phyloP scores from a whole-genome alignment of 371 early-diverging fungal species.

The Lichtheimia ramosa region DNA sequence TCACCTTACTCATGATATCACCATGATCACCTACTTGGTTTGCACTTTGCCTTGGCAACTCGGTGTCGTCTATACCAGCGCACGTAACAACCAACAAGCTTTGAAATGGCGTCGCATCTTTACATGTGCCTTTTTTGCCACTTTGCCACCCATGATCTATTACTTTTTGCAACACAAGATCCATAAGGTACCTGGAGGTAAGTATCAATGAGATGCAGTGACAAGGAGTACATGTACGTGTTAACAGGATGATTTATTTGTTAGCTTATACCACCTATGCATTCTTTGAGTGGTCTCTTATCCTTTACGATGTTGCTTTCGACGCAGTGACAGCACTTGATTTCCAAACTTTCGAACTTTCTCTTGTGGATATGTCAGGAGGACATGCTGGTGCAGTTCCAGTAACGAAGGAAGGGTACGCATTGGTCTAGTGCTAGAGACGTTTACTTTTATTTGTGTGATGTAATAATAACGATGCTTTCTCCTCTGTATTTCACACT shows the following conservation, averaged over 20 bases:
- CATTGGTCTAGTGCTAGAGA: constrained; percentile 1
- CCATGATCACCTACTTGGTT: constrained; percentile 76
- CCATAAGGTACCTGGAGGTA: constrained; percentile 69
- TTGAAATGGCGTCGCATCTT: constrained; percentile 43
- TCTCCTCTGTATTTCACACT: no score
- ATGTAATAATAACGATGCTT: no score
- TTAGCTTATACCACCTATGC: constrained; percentile 79
- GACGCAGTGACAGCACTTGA: constrained; percentile 74
- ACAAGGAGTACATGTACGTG: background rate
- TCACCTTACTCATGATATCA: constrained; percentile 78
- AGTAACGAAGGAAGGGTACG: constrained; percentile 30
- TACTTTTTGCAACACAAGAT: constrained; percentile 81
- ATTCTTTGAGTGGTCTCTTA: constrained; percentile 83
- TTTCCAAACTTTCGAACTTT: constrained; percentile 60
- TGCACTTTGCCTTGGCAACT: constrained; percentile 78
- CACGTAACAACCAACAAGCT: constrained; percentile 26
- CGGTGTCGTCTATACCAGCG: constrained; percentile 53
- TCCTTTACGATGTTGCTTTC: constrained; percentile 77
- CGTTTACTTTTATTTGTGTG: no score
- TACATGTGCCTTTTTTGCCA: constrained; percentile 62
- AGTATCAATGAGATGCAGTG: background rate
- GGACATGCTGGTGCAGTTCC: constrained; percentile 16
- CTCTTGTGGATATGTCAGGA: constrained; percentile 48
- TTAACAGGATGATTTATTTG: background rate
- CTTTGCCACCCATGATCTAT: constrained; percentile 74